Evolutionary conservation across 345 rosid species (phyloP), one percentile per base, ranked within the genome.

Genomic region (Cochlearia excelsa): DNA sequence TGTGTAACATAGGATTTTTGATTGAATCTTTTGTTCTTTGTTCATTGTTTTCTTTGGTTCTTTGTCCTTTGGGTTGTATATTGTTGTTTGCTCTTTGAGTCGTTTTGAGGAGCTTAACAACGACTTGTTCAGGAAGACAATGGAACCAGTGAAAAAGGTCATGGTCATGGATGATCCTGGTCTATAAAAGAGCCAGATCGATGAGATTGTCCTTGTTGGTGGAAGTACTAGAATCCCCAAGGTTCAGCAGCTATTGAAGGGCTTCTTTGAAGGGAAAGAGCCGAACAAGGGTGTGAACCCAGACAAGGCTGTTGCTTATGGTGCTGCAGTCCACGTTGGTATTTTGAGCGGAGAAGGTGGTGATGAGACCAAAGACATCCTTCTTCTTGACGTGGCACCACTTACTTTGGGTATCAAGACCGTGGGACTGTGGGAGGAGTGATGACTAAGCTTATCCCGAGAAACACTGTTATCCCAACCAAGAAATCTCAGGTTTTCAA

Each of bases 121-220:
- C 72, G 84, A 82, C 52, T 68, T 82, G 62, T 80, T 82, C 65
- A 80, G 69, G 74, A 82, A 52, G 75, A 78, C 82, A 9, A 58
- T 82, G 77, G 79, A 48, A 35, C 79, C 77, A 0, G 88, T 80
- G 16, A 75, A 72, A 69, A 72, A 72, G n/a, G n/a, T n/a, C n/a
- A n/a, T n/a, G 64, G 79, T 80, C 26, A 38, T 83, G 51, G 68
- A 70, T 37, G 85, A 83, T 71, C 79, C 83, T 0, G 75, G 67
- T 3, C 46, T 81, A 57, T 66, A 76, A 74, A 78, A 66, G 33
- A 30, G 63, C 2, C 75, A 78, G 33, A 55, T 81, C 37, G 69
- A 75, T 7, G 85, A 84, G 70, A 77, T 82, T 56, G 83, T 82
- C 11, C 81, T 82, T 5, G 90, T 84, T 0, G 87, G 87, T n/a